Base-by-base conservation (phyloP, 371 early-diverging fungal genomes). In the Lichtheimia ornata region DNA sequence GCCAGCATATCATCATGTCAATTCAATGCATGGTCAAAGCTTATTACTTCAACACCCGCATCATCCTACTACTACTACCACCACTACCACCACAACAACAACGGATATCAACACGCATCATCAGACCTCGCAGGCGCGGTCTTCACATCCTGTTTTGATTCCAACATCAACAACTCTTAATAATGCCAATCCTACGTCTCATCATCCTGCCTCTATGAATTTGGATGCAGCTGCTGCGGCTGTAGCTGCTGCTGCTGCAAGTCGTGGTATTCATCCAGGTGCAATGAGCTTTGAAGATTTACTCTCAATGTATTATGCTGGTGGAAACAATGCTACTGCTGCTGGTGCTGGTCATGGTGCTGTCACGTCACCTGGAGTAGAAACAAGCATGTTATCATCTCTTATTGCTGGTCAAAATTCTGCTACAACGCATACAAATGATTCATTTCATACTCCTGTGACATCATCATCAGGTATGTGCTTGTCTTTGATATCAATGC, bases 271-370 rank as follows among this genome's bases (percentile, higher is more conserved):
- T 45, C 60, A 68, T 50, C 58, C 69, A 5, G 69, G 69, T 24
- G 64, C 69, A 15, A 56, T 68, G 53, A 68, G 69, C 18, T 68
- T 68, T 58, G 69, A 68, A 22, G 69, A 60, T 20, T 47, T 68
- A 14, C 49, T 68, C 15, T 53, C 53, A 18, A 64, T 64, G 64
- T 68, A 64, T 44, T 61, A 57, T 42, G 56, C 50, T 35, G 54
- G 55, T 17, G 35, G 35, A 35, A 40, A 47, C 55, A 44, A 44
- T 56, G 24, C 59, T 50, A 3, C 56, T 15, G 45, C 35, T 7
- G 2, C 22, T 28, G 28, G 28, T 7, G 2, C 22, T 28, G 28
- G 28, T 7, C 4, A 28, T 35, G 35, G 35, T 9, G 0, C 35
- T 9, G 52, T 22, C 7, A 40, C 51, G 2, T 43, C 35, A 30